A percentile compares a stretch with the other conserved stretches of the same genome.
Evolutionary conservation across 2,329 filamentous ascomycete genomes (phyloP).

Genomic region (Botryotinia convoluta): DNA sequence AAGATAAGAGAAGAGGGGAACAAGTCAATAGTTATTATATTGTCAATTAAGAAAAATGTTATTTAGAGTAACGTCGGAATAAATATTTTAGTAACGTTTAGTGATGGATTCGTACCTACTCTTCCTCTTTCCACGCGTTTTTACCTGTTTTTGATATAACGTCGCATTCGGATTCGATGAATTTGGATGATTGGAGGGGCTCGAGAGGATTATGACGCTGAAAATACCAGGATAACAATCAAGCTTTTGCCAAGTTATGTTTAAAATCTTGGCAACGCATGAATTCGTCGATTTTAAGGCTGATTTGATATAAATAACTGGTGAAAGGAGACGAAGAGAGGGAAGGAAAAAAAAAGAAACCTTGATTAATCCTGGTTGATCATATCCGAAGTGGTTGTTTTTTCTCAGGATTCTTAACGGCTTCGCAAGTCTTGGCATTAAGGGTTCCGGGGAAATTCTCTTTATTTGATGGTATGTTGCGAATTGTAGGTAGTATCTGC

Average conservation of each 20-base stretch:
- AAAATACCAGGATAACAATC: conserved; percentile 20
- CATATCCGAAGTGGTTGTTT: neutral
- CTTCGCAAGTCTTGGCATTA: neutral
- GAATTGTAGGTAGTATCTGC: neutral
- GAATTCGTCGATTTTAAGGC: neutral
- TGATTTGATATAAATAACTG: neutral
- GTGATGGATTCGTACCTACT: neutral
- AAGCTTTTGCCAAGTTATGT: conserved; percentile 31
- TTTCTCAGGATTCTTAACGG: neutral
- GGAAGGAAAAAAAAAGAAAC: neutral
- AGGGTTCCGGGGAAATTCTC: neutral
- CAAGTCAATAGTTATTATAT: neutral
- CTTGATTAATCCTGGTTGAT: neutral
- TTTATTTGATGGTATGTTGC: neutral
- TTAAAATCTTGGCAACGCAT: conserved; percentile 1
- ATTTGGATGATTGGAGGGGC: neutral
- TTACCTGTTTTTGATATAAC: conserved; percentile 1
- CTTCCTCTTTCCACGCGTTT: neutral
- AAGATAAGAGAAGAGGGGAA: neutral
- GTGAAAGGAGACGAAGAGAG: neutral
- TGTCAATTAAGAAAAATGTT: neutral
- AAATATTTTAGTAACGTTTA: neutral
- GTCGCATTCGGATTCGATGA: neutral
- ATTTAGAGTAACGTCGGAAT: neutral
- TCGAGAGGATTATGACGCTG: conserved; percentile 16